Conservation (phyloP, 2,329 filamentous ascomycete genomes). For the Alternaria arborescens region DNA sequence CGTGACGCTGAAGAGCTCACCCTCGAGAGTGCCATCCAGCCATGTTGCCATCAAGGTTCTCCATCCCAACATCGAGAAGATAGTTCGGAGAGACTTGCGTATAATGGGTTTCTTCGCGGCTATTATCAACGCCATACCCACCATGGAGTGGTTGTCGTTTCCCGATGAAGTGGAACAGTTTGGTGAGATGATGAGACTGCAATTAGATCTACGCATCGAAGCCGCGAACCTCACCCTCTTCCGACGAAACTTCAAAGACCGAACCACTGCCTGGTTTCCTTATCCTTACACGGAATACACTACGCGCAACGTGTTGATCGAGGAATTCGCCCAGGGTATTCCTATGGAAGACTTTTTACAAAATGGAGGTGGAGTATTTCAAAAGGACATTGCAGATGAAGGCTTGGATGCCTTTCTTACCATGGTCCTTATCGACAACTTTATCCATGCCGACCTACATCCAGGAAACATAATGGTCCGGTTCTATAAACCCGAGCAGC, state of each 20-base stretch:
- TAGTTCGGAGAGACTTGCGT: conserved; percentile 85
- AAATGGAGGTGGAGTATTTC: conserved; percentile 89
- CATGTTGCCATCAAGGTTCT: conserved; percentile 97
- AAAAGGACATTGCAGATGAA: conserved; percentile 92
- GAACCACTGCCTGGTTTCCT: conserved; percentile 95
- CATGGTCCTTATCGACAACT: conserved; percentile 97
- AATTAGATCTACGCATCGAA: conserved; percentile 94
- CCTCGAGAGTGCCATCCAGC: conserved; percentile 83
- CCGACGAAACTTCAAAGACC: conserved; percentile 86
- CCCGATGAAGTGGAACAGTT: conserved; percentile 95
- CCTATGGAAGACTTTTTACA: conserved; percentile 89
- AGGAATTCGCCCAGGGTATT: conserved; percentile 95
- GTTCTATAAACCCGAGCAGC: conserved; percentile 84
- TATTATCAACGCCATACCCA: conserved; percentile 84
- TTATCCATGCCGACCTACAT: conserved; percentile 94
- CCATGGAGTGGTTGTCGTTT: conserved; percentile 95
- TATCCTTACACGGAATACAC: conserved; percentile 93
- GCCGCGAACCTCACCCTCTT: conserved; percentile 89
- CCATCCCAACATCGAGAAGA: conserved; percentile 88
- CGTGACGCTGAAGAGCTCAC: conserved; percentile 83
- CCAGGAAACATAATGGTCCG: conserved; percentile 99
- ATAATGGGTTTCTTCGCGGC: conserved; percentile 95
- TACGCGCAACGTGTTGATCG: conserved; percentile 88
- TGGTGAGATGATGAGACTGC: conserved; percentile 98
- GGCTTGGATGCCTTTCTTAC: conserved; percentile 94